Evolutionary conservation across 1,139 yeast genomes (phyloP).

Genomic region (Suhomyces terraborum): DNA sequence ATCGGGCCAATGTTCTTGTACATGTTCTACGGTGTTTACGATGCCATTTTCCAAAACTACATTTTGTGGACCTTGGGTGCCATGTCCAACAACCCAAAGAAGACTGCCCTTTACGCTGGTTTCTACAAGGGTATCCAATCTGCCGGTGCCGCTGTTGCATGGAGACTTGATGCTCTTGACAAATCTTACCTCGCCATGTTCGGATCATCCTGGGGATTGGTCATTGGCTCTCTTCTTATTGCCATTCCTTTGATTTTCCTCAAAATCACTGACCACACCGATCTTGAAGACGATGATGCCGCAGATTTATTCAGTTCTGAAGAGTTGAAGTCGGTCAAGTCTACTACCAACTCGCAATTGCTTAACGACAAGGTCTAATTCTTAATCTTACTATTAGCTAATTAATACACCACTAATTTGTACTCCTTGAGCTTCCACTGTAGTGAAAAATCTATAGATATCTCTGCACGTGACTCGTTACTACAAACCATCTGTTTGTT

Average conservation of each 20-base stretch:
- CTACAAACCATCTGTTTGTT: background rate
- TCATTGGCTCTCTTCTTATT: slow-evolving; percentile 46
- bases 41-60: slow-evolving; percentile 59
- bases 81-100: slow-evolving; percentile 57
- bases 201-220: slow-evolving; percentile 59
- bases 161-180: slow-evolving; percentile 56
- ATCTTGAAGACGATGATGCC: slow-evolving; percentile 38
- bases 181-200: slow-evolving; percentile 48
- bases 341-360: slow-evolving; percentile 3
- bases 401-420: background rate
- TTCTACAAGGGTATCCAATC: slow-evolving; percentile 65
- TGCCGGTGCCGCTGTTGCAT: slow-evolving; percentile 63
- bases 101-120: slow-evolving; percentile 59
- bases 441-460: background rate
- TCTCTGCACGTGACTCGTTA: background rate
- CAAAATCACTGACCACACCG: slow-evolving; percentile 48
- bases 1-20: slow-evolving; percentile 64
- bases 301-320: slow-evolving; percentile 23
- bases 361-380: slow-evolving; percentile 8
- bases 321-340: slow-evolving; percentile 27
- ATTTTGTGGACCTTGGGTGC: slow-evolving; percentile 62
- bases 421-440: background rate
- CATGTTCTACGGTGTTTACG: slow-evolving; percentile 60
- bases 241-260: slow-evolving; percentile 37
- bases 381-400: slow-evolving; percentile 2